Evolutionary conservation across 2,329 filamentous ascomycete species (phyloP).

Genomic region (Colletotrichum paranaense): DNA sequence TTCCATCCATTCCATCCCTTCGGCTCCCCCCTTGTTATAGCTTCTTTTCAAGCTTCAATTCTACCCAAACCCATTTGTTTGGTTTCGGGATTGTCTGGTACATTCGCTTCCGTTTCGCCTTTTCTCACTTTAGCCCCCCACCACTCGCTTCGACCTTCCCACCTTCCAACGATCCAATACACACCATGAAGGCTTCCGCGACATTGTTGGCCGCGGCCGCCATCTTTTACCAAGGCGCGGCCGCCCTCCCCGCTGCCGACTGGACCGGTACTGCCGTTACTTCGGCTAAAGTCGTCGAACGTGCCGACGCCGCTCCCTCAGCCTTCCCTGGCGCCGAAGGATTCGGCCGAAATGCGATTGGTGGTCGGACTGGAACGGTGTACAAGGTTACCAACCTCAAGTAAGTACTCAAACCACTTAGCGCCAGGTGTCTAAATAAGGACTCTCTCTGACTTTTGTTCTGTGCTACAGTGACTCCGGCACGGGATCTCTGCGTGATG

Average conservation of each 20-base stretch:
- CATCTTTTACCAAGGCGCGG: constrained; percentile 9
- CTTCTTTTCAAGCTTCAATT: background rate
- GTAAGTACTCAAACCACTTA: constrained; percentile 28
- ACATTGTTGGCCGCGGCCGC: constrained; percentile 18
- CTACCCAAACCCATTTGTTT: background rate
- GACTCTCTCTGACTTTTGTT: too few species aligned
- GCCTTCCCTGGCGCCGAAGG: constrained; percentile 64
- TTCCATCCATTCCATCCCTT: background rate
- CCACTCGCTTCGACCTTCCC: background rate
- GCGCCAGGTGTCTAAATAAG: too few species aligned
- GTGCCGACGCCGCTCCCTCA: constrained; percentile 36
- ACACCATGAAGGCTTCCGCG: constrained; percentile 27
- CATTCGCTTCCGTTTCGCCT: constrained; percentile 16
- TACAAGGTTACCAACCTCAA: constrained; percentile 61
- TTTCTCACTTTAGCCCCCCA: background rate
- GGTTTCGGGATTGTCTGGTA: constrained; percentile 20
- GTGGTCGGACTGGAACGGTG: constrained; percentile 57
- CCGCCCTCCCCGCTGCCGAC: constrained; percentile 11
- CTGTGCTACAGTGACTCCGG: constrained; percentile 52
- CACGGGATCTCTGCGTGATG: constrained; percentile 61
- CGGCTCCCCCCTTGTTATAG: background rate
- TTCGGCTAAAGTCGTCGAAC: constrained; percentile 15
- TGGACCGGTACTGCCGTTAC: constrained; percentile 10
- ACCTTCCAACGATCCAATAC: background rate
- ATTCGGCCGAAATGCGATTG: constrained; percentile 58